Conservation (phyloP, 2,329 filamentous ascomycete genomes). For the Penicillium sumatraense region DNA sequence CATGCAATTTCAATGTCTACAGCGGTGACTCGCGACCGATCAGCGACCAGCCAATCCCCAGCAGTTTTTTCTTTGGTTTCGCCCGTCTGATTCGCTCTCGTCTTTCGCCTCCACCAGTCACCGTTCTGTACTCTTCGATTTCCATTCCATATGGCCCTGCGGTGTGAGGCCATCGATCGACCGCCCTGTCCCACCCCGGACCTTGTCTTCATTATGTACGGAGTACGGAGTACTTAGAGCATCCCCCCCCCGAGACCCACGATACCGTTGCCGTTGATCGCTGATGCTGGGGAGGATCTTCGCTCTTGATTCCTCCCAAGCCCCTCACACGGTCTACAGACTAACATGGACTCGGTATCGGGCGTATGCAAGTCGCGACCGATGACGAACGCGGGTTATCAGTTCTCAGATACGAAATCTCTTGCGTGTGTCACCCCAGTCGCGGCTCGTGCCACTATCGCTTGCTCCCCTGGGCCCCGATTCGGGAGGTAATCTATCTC, state of each 20-base stretch:
- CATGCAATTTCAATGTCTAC: background rate
- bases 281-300: slow-evolving; percentile 1
- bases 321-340: background rate
- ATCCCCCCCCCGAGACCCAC: background rate
- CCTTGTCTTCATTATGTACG: slow-evolving; percentile 1
- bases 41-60: background rate
- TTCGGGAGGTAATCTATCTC: background rate
- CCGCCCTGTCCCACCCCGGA: background rate
- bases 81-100: background rate
- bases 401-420: background rate
- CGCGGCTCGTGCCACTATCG: slow-evolving; percentile 3
- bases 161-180: background rate
- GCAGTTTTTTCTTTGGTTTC: background rate
- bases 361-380: background rate
- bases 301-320: background rate
- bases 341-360: slow-evolving; percentile 1
- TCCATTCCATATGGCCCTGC: background rate
- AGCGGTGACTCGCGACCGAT: background rate
- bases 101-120: background rate
- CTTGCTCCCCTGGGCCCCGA: background rate
- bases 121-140: background rate
- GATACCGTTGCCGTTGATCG: background rate
- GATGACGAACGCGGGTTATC: slow-evolving; percentile 4
- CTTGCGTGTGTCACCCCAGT: slow-evolving; percentile 1
- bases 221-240: too few species aligned